Evolutionary conservation across 768 basidiomycete genomes (phyloP).

Genomic region (Kwoniella pini): DNA sequence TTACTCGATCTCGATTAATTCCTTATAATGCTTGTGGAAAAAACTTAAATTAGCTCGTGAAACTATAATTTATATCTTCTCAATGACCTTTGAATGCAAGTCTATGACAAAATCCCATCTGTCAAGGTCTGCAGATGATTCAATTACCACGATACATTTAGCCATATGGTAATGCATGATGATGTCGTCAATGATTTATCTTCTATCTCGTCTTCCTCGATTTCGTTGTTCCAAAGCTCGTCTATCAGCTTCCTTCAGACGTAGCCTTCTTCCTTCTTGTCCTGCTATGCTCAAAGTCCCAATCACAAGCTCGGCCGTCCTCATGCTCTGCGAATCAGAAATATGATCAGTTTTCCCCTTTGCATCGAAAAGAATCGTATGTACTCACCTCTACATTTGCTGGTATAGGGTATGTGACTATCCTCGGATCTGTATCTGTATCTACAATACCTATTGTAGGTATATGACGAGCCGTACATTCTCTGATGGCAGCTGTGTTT

Average conservation of each 20-base stretch:
- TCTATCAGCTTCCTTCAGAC: constrained; percentile 30
- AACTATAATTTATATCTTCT: too few relatives aligned
- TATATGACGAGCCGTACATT: constrained; percentile 83
- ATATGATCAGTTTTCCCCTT: too few relatives aligned
- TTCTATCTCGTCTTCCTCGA: constrained; percentile 18
- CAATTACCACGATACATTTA: too few relatives aligned
- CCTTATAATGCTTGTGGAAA: too few relatives aligned
- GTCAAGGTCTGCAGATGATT: too few relatives aligned
- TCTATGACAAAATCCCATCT: too few relatives aligned
- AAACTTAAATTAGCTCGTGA: too few relatives aligned
- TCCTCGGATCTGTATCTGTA: constrained; percentile 90
- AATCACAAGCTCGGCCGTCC: constrained; percentile 85
- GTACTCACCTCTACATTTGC: constrained; percentile 89
- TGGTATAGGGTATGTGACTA: constrained; percentile 97
- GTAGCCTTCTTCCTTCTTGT: constrained; percentile 54
- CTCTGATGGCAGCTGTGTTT: constrained; percentile 77
- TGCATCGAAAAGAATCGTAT: too few relatives aligned
- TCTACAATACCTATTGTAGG: constrained; percentile 94
- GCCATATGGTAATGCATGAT: constrained; percentile 27
- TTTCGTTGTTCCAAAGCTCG: constrained; percentile 5
- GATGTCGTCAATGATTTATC: constrained; percentile 8
- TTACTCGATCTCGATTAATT: too few relatives aligned
- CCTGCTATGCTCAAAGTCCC: constrained; percentile 90
- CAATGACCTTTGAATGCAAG: too few relatives aligned
- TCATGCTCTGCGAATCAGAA: constrained; percentile 59